These are phyloP conservation scores for Mortierella sp. DNA, from an alignment of 371 early-diverging fungal genomes.

Conservation along the genomic window DNA sequence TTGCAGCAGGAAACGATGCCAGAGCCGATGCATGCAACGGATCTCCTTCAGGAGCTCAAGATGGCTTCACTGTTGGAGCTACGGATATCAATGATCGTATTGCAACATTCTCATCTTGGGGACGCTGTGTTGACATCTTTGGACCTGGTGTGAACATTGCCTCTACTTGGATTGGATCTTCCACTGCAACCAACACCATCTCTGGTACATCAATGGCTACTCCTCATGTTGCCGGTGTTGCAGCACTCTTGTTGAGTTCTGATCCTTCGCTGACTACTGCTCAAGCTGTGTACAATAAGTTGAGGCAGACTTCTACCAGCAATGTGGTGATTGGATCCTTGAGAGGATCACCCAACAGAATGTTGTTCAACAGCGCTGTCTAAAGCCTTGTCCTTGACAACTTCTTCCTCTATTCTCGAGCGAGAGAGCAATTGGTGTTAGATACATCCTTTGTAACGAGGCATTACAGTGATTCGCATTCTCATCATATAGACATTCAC, in stretches of 20 bases:
- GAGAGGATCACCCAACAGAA: slow-evolving; percentile 27
- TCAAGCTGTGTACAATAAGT: slow-evolving; percentile 18
- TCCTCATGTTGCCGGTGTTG: slow-evolving; percentile 73
- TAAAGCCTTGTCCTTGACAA: not conserved
- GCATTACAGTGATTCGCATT: too few relatives aligned
- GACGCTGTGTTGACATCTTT: slow-evolving; percentile 66
- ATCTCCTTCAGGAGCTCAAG: slow-evolving; percentile 69
- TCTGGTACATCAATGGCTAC: slow-evolving; percentile 86
- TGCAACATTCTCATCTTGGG: slow-evolving; percentile 63
- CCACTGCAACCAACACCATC: slow-evolving; percentile 58
- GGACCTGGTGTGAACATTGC: slow-evolving; percentile 60
- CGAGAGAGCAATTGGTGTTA: too few relatives aligned
- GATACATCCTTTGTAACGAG: too few relatives aligned
- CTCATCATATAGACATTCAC: too few relatives aligned
- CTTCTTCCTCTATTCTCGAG: too few relatives aligned
- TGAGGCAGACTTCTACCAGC: slow-evolving; percentile 24
- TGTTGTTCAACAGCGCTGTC: slow-evolving; percentile 36
- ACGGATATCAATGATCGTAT: slow-evolving; percentile 60
- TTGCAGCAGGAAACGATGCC: slow-evolving; percentile 80
- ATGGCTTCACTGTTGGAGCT: slow-evolving; percentile 75
- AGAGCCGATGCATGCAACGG: slow-evolving; percentile 71
- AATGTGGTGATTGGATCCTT: slow-evolving; percentile 25
- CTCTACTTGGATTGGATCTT: slow-evolving; percentile 58
- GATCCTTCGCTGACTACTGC: slow-evolving; percentile 16
- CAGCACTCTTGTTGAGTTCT: slow-evolving; percentile 55